Base-by-base conservation (phyloP, 805 yeast species). In the Wickerhamomyces subpelliculosus region DNA sequence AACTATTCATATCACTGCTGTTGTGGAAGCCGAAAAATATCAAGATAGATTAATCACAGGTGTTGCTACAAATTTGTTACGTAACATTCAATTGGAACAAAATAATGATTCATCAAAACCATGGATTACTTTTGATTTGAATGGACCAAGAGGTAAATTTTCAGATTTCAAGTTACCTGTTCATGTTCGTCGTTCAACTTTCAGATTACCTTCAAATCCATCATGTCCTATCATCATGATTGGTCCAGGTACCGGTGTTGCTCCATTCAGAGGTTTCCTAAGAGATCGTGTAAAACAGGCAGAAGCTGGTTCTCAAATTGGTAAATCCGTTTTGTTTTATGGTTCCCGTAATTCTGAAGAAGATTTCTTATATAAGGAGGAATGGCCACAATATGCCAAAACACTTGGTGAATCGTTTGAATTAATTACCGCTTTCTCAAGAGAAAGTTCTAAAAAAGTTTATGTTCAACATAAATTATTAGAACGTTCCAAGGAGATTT, bases 161-260 rank as follows among this genome's bases (percentile, higher is more conserved):
- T 51, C 55, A 4, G 42, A 60, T 35, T 73, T 45, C 57, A 84
- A 81, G 54, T 68, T 88, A 38, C 97, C 97, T 5, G 81, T 93
- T 30, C 96, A 89, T 58, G 83, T 93, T 34, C 85, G 97, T 64
- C 87, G 93, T 63, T 89, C 97, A 7, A 84, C 90, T 40, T 93
- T 90, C 71, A 89, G 88, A 68, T 71, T 93, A 46, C 98, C 98
- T 17, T 71, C 88, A 8, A 85, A 86, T 56, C 82, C 94, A 24
- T 62, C 74, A 4, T 77, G 80, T 24, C 97, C 97, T 14, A 72
- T 90, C 18, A 87, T 90, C 52, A 76, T 89, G 83, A 73, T 90
- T 54, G 98, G 98, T 22, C 97, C 98, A 33, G 98, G 98, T 47
- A 93, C 98, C 4, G 98, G 98, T 61, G 90, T 90, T 36, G 97